A percentile compares a stretch with the other conserved stretches of the same genome.
These are phyloP conservation scores for Coemansia sp. DNA, from an alignment of 192 early-diverging fungal genomes.

Conservation along the genomic window DNA sequence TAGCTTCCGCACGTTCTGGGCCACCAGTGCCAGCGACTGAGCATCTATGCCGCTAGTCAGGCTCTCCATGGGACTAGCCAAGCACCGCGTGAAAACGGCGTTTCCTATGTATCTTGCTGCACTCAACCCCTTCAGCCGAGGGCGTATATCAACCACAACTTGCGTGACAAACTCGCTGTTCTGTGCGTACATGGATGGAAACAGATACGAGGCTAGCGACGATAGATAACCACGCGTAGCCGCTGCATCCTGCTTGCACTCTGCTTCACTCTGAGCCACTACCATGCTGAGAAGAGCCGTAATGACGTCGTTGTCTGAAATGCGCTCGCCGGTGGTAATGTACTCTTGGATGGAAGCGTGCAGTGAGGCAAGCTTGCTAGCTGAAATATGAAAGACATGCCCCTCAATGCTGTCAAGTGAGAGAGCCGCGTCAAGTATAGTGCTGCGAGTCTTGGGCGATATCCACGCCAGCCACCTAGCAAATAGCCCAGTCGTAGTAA, in stretches of 20 bases:
- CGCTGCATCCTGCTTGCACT: neutral
- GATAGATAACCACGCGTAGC: neutral
- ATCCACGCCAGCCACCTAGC: slow-evolving; percentile 11
- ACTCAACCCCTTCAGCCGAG: no score
- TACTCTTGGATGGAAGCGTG: neutral
- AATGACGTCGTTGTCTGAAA: neutral
- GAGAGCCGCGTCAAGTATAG: neutral
- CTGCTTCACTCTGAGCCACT: neutral
- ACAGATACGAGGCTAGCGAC: neutral
- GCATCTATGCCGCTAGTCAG: no score
- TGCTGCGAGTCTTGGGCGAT: slow-evolving; percentile 14
- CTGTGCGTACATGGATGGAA: neutral
- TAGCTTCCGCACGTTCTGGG: no score
- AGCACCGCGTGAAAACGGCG: no score
- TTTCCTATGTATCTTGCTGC: no score
- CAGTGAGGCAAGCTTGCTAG: neutral
- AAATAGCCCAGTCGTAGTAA: neutral
- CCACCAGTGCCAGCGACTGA: no score
- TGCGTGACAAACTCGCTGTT: neutral
- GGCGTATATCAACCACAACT: no score
- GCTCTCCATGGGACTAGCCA: no score
- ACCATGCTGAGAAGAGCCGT: neutral
- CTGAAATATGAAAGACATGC: slow-evolving; percentile 15
- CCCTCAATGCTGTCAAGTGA: neutral
- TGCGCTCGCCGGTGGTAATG: neutral